Evolutionary conservation across 2,329 filamentous ascomycete genomes (phyloP).

Genomic region (Botrytis aclada): DNA sequence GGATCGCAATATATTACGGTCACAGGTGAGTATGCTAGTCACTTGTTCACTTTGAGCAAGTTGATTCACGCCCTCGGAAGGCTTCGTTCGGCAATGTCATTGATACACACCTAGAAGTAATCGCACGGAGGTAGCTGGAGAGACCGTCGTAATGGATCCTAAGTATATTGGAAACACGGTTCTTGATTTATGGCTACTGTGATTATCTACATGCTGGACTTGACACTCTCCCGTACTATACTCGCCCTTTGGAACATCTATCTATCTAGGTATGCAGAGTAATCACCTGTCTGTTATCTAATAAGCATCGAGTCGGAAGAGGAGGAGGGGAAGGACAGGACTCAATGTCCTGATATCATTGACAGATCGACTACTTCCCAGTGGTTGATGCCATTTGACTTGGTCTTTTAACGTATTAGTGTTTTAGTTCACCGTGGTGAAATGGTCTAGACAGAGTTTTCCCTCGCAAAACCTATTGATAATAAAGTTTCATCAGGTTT

Average conservation of each 20-base stretch:
- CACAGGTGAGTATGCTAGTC: neutral
- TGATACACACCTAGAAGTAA: neutral
- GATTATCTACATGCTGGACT: neutral
- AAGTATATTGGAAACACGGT: neutral
- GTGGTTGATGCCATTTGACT: neutral
- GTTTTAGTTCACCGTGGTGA: neutral
- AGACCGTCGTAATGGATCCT: neutral
- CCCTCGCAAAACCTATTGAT: neutral
- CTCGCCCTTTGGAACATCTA: neutral
- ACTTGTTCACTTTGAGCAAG: neutral
- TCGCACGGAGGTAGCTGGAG: neutral
- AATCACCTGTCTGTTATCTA: neutral
- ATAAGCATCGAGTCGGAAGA: neutral
- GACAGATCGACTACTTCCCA: neutral
- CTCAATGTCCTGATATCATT: no score
- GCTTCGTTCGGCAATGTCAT: neutral
- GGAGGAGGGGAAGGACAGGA: neutral
- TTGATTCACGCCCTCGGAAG: neutral
- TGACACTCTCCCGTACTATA: neutral
- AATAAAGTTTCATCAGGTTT: neutral
- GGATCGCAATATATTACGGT: neutral
- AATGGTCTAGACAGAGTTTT: neutral
- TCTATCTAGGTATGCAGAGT: neutral
- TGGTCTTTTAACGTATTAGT: neutral
- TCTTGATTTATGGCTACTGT: neutral